Base-by-base conservation (phyloP, 1,284 basidiomycete genomes). In the Caloboletus firmus region DNA sequence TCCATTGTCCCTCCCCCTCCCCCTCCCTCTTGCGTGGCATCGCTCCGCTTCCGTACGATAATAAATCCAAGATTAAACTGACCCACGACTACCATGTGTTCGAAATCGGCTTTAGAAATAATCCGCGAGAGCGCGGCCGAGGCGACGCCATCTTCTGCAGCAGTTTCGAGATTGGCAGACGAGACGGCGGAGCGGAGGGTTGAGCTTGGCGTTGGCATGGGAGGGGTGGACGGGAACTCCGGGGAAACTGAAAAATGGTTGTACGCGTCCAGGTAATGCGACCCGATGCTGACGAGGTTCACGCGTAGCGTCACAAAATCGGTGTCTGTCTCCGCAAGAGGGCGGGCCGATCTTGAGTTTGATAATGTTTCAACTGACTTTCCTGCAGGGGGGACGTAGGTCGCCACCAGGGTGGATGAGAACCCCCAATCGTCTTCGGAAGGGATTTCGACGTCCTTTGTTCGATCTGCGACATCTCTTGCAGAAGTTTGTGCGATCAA, bases 11-110 rank as follows among this genome's bases (percentile, higher is more conserved):
- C 59, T 36, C 50, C 53, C 5, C 37, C 55, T 6, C 55, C 63
- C 1, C 61, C 62, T 20, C n/a, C n/a, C n/a, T n/a, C n/a, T n/a
- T 28, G 49, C 4, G 36, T 50, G 20, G 22, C 55, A 34, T 57
- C 54, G 3, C 26, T 26, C 35, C 37, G 58, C 39, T 91, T 79
- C 3, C 94, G 83, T 1, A 85, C 85, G 55, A 99, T 84, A 71
- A 99, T 95, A 71, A 99, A 99, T 0, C 95, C 96, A 39, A 91
- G 81, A 64, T 99, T 99, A 73, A 98, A 99, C 72, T 99, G 97
- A 0, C 97, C 97, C 28, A 97, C 62, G 17, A 98, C 75, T 0
- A 87, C 75, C 96, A 99, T 99, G 5, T 62, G 62, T 5, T 71
- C 77, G 67, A 99, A 99, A 72, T 99, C 96, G 1, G 74, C 69